Base-by-base conservation (phyloP, 345 rosid genomes). In the Brassica carinata region DNA sequence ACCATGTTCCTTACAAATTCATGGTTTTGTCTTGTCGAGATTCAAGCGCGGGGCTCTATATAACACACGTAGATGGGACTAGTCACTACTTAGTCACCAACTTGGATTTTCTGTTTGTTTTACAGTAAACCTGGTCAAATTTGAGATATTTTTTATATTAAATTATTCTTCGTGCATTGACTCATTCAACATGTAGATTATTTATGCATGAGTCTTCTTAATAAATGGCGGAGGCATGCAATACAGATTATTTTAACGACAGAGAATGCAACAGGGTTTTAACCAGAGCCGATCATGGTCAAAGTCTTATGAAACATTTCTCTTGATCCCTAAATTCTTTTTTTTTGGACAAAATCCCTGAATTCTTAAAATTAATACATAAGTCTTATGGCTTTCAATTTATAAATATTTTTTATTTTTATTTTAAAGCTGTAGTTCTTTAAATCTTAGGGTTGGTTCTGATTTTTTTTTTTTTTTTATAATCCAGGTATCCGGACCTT, bases 21-120 rank as follows among this genome's bases (percentile, higher is more conserved):
- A 76, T 72, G 77, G 74, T 66, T 81, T 81, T 72, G 84, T 81
- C 84, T 81, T 77, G 84, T 81, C 78, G 78, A 81, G 78, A 61
- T 19, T 67, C 81, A 67, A 70, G 81, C 81, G 77, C 84, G 81
- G 81, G 84, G 84, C 84, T 81, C 84, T 61, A 81, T 69, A 43
- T 72, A 72, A 58, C 55, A 38, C 17, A 64, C 69, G 77, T 71
- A 64, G 40, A 36, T 71, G 76, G 27, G 76, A 72, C 80, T 76
- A 76, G 77, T 81, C 77, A 76, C 66, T 81, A 38, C 73, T 71
- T 66, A 66, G 62, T 75, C 79, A 75, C 76, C 40, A 80, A 64
- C 69, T 75, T 75, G 67, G 79, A 27, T 70, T 75, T 80, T 73
- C 36, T 58, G 18, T 73, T 66, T 73, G 62, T 67, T 2, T 69